phyloP scores from a whole-genome alignment of 345 rosid genomes.

The Noccaea bulbosa region DNA sequence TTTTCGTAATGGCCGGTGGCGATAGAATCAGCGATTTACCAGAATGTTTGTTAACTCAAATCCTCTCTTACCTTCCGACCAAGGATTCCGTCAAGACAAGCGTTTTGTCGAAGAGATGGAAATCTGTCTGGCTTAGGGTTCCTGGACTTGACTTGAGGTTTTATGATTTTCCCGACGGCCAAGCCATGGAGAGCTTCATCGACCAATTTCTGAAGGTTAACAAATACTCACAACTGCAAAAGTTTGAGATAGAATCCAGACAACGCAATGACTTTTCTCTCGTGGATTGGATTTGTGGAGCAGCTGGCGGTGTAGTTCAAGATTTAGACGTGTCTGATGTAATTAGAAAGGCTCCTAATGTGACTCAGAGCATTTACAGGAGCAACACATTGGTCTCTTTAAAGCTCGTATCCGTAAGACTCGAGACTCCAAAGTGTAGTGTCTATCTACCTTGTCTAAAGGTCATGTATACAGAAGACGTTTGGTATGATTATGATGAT shows the following conservation, averaged over 20 bases:
- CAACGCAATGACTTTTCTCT: neutral
- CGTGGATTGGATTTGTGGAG: neutral
- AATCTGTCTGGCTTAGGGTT: slow-evolving; percentile 2
- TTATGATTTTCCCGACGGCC: too few species aligned
- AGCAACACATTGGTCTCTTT: slow-evolving; percentile 12
- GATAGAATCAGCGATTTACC: slow-evolving; percentile 5
- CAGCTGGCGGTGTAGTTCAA: neutral
- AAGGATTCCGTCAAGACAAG: slow-evolving; percentile 17
- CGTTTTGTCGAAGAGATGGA: slow-evolving; percentile 11
- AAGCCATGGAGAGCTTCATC: neutral
- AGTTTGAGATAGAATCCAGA: neutral
- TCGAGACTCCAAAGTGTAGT: neutral
- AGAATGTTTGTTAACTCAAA: neutral
- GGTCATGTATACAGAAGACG: neutral
- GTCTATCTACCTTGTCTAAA: slow-evolving; percentile 31
- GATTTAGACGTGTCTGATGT: neutral
- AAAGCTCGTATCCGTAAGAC: neutral
- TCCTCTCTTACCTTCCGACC: slow-evolving; percentile 4
- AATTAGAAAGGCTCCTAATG: neutral
- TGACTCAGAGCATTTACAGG: neutral
- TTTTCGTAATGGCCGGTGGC: neutral
- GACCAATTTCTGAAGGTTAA: neutral
- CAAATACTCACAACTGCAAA: neutral
- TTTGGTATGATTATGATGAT: neutral
- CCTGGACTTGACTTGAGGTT: neutral